Base-by-base conservation (phyloP, 31 red algal genomes). In the Odonthalia washingtoniensis region DNA sequence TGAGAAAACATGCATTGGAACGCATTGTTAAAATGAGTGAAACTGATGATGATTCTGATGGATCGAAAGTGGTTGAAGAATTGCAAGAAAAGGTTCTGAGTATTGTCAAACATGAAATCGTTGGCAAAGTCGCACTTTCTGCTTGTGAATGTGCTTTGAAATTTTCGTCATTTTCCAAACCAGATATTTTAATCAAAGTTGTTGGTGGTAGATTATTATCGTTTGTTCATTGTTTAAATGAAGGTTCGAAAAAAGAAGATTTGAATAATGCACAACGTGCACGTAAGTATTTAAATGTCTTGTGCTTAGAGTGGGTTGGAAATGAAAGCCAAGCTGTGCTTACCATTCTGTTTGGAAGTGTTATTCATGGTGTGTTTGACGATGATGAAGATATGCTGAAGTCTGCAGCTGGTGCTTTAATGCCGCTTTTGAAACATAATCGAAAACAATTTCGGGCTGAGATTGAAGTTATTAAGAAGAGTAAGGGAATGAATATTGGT, bases 61-160 rank as follows among this genome's bases (percentile, higher is more conserved):
- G n/a, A n/a, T n/a, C n/a, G n/a, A 1, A 65, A 72, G 74, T 40
- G 30, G 28, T 26, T 88, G 2, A 33, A 18, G 41, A 9, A 9
- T 21, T 57, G 21, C 9, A 57, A 57, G 9, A 9, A 57, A 80
- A 68, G 41, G 4, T 88, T 0, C 27, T 68, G 9, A 4, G 18
- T 32, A 80, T 85, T 60, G 31, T 85, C 1, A 45, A 66, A 24
- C 32, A 39, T 37, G 81, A 85, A 40, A 65, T 68, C 26, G 49
- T 72, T 66, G 26, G 45, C 45, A 28, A 74, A 85, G 49, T 74
- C 12, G 43, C 73, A 28, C 30, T 34, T 35, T 45, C 4, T 16
- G 81, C 67, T 34, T 85, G 78, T 40, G 35, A 82, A 49, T 82
- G 78, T 44, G 0, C 66, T 68, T 33, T 82, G 26, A 64, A 68